phyloP scores from a whole-genome alignment of 2,329 filamentous ascomycete species.

The Beauveria medogensis region DNA sequence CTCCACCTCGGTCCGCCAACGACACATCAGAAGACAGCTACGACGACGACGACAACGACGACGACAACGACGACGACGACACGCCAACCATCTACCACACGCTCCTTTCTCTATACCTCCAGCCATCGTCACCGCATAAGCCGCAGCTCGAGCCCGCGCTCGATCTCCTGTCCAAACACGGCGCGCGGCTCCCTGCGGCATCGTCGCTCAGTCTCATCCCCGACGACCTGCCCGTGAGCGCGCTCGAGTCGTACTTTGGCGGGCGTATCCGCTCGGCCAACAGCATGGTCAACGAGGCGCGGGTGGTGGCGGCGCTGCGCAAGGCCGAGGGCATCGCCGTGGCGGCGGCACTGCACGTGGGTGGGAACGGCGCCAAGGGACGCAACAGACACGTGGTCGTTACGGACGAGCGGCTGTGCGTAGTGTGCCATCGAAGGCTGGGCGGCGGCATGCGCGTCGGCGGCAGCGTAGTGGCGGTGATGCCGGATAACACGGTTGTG shows the following conservation, averaged over 20 bases:
- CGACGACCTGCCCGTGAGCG: conserved; percentile 63
- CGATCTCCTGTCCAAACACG: conserved; percentile 82
- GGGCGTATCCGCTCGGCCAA: conserved; percentile 84
- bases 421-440: conserved; percentile 86
- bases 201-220: conserved; percentile 85
- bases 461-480: conserved; percentile 81
- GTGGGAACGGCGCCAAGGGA: conserved; percentile 30
- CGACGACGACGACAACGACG: conserved; percentile 35
- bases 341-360: conserved; percentile 66
- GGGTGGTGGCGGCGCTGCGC: conserved; percentile 67
- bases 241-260: conserved; percentile 85
- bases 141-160: conserved; percentile 73
- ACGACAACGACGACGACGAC: conserved; percentile 41
- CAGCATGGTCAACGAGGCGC: conserved; percentile 69
- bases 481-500: conserved; percentile 74
- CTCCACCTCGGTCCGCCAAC: conserved; percentile 33
- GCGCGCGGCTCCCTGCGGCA: conserved; percentile 78
- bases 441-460: conserved; percentile 79
- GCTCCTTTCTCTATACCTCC: conserved; percentile 80
- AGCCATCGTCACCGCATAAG: conserved; percentile 64
- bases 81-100: conserved; percentile 83
- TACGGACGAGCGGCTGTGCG: conserved; percentile 80
- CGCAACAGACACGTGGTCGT: conserved; percentile 65
- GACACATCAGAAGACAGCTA: conserved; percentile 21
- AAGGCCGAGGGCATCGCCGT: conserved; percentile 72